Percentiles rank a stretch among this genome's conserved stretches.
Conservation (phyloP, 768 basidiomycete species). For the Mycena crocata region DNA sequence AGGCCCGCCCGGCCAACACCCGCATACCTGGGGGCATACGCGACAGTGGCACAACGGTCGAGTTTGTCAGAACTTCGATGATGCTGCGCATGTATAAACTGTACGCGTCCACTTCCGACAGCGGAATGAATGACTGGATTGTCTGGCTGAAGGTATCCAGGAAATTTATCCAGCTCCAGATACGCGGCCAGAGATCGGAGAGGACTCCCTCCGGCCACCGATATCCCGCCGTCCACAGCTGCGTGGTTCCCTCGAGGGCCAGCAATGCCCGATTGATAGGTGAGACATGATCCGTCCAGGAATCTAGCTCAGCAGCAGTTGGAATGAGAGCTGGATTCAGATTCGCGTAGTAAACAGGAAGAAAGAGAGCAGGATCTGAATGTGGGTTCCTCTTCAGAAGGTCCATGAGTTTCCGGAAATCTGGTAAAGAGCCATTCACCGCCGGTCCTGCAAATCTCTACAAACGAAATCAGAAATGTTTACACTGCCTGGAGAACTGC, state of each 20-base stretch:
- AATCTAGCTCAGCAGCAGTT: slow-evolving; percentile 2
- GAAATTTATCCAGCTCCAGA: slow-evolving; percentile 7
- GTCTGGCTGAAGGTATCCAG: slow-evolving; percentile 9
- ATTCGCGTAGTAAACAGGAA: slow-evolving; percentile 18
- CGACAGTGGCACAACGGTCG: slow-evolving; percentile 5
- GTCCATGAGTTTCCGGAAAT: slow-evolving; percentile 13
- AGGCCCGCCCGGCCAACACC: slow-evolving; percentile 1
- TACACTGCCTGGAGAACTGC: background rate
- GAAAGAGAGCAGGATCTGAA: slow-evolving; percentile 11
- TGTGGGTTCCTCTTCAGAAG: slow-evolving; percentile 9
- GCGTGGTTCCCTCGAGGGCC: slow-evolving; percentile 9
- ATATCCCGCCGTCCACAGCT: slow-evolving; percentile 2
- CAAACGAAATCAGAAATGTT: background rate
- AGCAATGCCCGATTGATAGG: slow-evolving; percentile 12
- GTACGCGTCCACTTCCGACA: slow-evolving; percentile 15
- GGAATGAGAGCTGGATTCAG: slow-evolving; percentile 13
- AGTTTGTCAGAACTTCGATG: slow-evolving; percentile 2
- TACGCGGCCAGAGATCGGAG: slow-evolving; percentile 6
- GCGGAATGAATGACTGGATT: slow-evolving; percentile 9
- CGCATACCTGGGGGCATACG: background rate
- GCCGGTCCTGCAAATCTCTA: slow-evolving; percentile 16
- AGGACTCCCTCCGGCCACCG: slow-evolving; percentile 8
- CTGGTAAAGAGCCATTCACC: slow-evolving; percentile 9
- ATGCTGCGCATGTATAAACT: slow-evolving; percentile 20
- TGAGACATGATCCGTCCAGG: slow-evolving; percentile 4